Conservation (phyloP, 1,139 yeast genomes). For the Yamadazyma jaroonii region DNA sequence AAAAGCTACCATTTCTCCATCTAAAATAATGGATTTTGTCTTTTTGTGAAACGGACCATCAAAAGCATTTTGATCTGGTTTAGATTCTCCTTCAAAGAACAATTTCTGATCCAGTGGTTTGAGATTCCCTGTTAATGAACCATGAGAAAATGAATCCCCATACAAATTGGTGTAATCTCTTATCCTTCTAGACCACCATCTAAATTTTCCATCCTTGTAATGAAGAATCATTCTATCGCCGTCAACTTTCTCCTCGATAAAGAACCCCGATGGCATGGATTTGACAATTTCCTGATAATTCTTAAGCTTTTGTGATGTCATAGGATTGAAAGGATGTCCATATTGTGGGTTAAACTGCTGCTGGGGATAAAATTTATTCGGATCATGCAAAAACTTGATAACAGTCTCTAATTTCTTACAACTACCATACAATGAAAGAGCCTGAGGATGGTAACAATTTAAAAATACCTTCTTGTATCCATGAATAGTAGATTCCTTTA, state of each 20-base stretch:
- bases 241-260: slow-evolving; percentile 88
- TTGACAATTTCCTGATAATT: slow-evolving; percentile 50
- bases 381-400: slow-evolving; percentile 57
- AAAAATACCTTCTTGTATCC: slow-evolving; percentile 4
- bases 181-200: slow-evolving; percentile 66
- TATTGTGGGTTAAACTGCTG: slow-evolving; percentile 47
- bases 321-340: slow-evolving; percentile 66
- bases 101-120: background rate
- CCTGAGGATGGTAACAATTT: slow-evolving; percentile 62
- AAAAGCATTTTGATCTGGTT: background rate
- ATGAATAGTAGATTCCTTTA: slow-evolving; percentile 48
- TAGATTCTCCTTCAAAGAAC: background rate
- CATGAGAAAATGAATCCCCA: slow-evolving; percentile 59
- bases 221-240: slow-evolving; percentile 89
- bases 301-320: slow-evolving; percentile 56
- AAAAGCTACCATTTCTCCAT: slow-evolving; percentile 94
- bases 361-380: slow-evolving; percentile 31
- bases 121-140: slow-evolving; percentile 61
- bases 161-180: slow-evolving; percentile 73
- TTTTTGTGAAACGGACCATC: slow-evolving; percentile 38
- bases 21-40: slow-evolving; percentile 58
- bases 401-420: slow-evolving; percentile 66
- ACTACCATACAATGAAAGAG: slow-evolving; percentile 58
- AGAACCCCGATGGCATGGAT: slow-evolving; percentile 36
- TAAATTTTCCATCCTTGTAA: slow-evolving; percentile 41